Base-by-base conservation (phyloP, 2,329 filamentous ascomycete species). In the Paraconiothyrium sp. region DNA sequence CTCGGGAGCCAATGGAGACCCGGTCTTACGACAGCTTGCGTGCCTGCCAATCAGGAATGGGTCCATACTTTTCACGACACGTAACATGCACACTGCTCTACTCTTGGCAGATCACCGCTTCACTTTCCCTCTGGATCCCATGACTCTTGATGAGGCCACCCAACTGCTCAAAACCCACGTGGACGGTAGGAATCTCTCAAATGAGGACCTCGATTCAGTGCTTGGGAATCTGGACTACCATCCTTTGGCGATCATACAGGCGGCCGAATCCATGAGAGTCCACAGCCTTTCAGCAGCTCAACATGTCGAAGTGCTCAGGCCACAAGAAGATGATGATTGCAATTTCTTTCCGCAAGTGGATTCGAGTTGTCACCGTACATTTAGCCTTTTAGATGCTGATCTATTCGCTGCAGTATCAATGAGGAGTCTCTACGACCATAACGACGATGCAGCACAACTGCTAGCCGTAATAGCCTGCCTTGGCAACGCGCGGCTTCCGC, bases 21-120 rank as follows among this genome's bases (percentile, higher is more conserved):
- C 16, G 11, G 47, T 16, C 27, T 20, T 34, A 34, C 27, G 32
- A 35, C 13, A 20, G 27, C 47, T 50, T 34, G 14, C 47, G 10
- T 50, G 30, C 35, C 27, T 34, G 30, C 30, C 47, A 30, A 50
- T 50, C 47, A 35, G 9, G 35, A 32, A 50, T 16, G 47, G 47
- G 10, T 50, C 47, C 30, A 35, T 50, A 35, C 47, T 50, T 20
- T 50, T 34, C 14, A 50, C 47, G 8, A 50, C 30, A 9, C 16
- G 47, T 11, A 34, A 34, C 6, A 34, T 14, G 37, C 14, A 34
- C n/a, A n/a, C 9, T 20, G 27, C 47, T 50, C 13, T n/a, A 4
- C 27, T 32, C 30, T 20, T 34, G 30, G 47, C 30, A 16, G 27
- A 50, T 10, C 16, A 20, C 30, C 27, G 13, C 47, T 35, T 50